phyloP scores from a whole-genome alignment of 2,329 filamentous ascomycete genomes.

The Xylariomycetidae sp. region DNA sequence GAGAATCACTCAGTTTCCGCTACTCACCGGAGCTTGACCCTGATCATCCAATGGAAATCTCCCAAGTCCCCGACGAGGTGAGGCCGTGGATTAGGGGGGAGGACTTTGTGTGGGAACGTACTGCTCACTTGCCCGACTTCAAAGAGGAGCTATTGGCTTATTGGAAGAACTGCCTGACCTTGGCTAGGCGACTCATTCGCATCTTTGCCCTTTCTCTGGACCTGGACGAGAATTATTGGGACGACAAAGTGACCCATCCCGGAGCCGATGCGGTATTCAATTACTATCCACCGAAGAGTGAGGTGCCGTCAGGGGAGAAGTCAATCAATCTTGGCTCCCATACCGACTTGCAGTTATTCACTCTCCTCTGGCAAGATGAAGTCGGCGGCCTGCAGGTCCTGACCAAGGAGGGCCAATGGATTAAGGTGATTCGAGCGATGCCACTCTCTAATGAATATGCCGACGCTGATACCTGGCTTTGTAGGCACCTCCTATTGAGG shows the following conservation, averaged over 20 bases:
- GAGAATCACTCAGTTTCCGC: constrained; percentile 47
- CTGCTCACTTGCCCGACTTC: constrained; percentile 43
- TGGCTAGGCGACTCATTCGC: constrained; percentile 46
- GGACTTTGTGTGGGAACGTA: constrained; percentile 49
- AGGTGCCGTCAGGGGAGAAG: constrained; percentile 16
- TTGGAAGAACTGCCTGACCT: constrained; percentile 41
- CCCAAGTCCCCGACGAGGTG: constrained; percentile 38
- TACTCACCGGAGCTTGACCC: constrained; percentile 52
- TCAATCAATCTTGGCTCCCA: constrained; percentile 44
- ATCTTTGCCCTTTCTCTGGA: constrained; percentile 52
- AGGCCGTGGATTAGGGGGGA: constrained; percentile 39
- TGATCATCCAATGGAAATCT: constrained; percentile 32
- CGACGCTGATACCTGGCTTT: too few species aligned
- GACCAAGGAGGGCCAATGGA: constrained; percentile 38
- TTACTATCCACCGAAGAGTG: constrained; percentile 31
- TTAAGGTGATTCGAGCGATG: constrained; percentile 25
- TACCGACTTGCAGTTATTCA: constrained; percentile 51
- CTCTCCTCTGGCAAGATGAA: constrained; percentile 43
- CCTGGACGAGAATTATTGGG: constrained; percentile 51
- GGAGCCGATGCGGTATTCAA: constrained; percentile 39
- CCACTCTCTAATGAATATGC: constrained; percentile 1
- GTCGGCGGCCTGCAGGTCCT: constrained; percentile 39
- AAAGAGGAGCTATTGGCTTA: constrained; percentile 41
- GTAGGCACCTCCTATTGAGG: constrained; percentile 37
- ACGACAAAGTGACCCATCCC: constrained; percentile 47